Base-by-base conservation (phyloP, 495 filamentous ascomycete genomes). In the Echria macrotheca region DNA sequence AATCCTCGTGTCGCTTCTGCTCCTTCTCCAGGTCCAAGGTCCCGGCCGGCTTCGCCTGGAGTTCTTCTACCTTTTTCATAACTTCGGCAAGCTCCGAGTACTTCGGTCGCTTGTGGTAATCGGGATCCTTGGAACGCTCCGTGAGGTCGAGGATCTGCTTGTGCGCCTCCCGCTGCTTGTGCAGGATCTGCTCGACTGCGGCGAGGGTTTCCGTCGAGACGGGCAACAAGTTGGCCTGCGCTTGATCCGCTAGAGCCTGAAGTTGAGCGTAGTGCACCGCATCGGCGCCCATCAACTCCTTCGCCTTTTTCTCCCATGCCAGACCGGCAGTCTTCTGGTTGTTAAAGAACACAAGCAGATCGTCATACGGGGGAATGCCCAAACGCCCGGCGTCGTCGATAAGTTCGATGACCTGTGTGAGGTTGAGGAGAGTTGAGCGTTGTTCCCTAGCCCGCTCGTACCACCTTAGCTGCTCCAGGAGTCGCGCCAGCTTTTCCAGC, bases 1-100 rank as follows among this genome's bases (percentile, higher is more conserved):
- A 99, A 63, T 99, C 94, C 58, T 97, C 93, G 56, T 99, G 93
- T 10, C 88, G 83, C 61, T 91, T 95, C 64, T 95, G 87, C 61
- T 96, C 89, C 55, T 88, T 89, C 60, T 99, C 93, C 18, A 99
- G 75, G 63, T 99, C 93, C 37, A 94, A 75, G 0, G 91, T 94
- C 4, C 93, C 93, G 22, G 74, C 76, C 0, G 93, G 93, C 59
- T 96, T 95, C 59, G 89, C 94, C 52, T 93, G 91, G 9, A 97
- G 74, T 45, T 91, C 86, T 52, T 85, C 82, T 12, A 99, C 68
- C 42, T 84, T 83, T 58, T 93, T 89, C 69, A 91, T 87, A 11
- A 96, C 81, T 31, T 95, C 87, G 1, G 84, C 81, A 39, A 97
- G 87, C 61, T 96, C 93, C 41, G 82, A 80, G 66, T 99, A 99